Evolutionary conservation across 2,329 filamentous ascomycete genomes (phyloP).

Genomic region (Diaporthe citri): DNA sequence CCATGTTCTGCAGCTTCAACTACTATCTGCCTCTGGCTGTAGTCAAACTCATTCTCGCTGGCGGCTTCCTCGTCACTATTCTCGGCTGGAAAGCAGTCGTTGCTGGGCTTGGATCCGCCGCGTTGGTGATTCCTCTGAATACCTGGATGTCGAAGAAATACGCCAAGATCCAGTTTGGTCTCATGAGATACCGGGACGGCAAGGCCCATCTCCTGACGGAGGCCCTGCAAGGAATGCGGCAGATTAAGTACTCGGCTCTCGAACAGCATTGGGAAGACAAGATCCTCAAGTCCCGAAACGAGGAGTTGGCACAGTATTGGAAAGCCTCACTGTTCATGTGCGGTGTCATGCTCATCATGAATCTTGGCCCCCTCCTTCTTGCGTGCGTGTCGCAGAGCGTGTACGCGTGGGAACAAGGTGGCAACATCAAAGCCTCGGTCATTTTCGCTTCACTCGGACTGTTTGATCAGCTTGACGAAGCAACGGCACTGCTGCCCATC

Average conservation of each 20-base stretch:
- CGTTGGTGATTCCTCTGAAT: conserved; percentile 48
- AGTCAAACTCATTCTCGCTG: conserved; percentile 50
- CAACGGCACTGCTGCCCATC: conserved; percentile 48
- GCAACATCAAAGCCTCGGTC: conserved; percentile 50
- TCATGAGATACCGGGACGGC: conserved; percentile 52
- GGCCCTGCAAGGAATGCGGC: conserved; percentile 53
- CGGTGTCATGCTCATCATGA: conserved; percentile 48
- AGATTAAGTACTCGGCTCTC: conserved; percentile 54
- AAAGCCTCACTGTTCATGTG: conserved; percentile 48
- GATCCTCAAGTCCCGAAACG: conserved; percentile 50
- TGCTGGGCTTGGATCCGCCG: conserved; percentile 47
- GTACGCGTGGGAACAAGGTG: conserved; percentile 50
- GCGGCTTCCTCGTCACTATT: conserved; percentile 47
- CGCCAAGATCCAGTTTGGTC: conserved; percentile 48
- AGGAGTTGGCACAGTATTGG: conserved; percentile 52
- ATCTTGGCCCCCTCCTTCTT: conserved; percentile 50
- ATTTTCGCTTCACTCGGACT: conserved; percentile 53
- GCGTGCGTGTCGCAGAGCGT: conserved; percentile 49
- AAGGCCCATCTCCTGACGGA: conserved; percentile 53
- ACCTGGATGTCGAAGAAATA: conserved; percentile 49
- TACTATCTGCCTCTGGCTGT: conserved; percentile 51
- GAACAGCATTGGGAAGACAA: conserved; percentile 52
- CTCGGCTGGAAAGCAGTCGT: conserved; percentile 50
- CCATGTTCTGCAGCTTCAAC: conserved; percentile 40
- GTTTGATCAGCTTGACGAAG: conserved; percentile 52